These are phyloP conservation scores for Pouteria campechiana DNA, from an alignment of 179 eudicot genomes.

Conservation along the genomic window DNA sequence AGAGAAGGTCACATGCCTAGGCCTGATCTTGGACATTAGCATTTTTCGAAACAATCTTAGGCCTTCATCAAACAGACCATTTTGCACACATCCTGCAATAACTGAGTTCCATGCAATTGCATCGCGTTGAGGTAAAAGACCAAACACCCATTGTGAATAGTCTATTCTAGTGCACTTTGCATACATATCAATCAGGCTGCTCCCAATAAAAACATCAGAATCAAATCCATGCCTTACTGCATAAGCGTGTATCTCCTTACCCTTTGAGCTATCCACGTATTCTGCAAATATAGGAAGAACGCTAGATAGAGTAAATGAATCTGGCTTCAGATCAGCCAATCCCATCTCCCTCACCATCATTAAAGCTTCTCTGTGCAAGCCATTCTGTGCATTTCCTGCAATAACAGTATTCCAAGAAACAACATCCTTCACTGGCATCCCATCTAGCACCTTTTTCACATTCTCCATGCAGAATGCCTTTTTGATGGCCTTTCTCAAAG, in stretches of 20 bases:
- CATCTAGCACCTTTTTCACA: constrained; percentile 61
- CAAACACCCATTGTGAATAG: constrained; percentile 44
- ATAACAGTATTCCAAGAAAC: constrained; percentile 87
- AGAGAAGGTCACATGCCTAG: constrained; percentile 51
- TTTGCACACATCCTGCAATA: constrained; percentile 68
- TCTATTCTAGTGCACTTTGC: constrained; percentile 52
- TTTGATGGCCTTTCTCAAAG: neutral
- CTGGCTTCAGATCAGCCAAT: constrained; percentile 34
- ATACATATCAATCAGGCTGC: constrained; percentile 83
- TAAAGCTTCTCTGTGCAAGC: constrained; percentile 57
- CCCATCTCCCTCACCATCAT: constrained; percentile 54
- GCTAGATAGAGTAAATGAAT: constrained; percentile 62
- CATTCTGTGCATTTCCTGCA: constrained; percentile 61
- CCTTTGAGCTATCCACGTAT: constrained; percentile 41
- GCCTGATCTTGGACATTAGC: constrained; percentile 48
- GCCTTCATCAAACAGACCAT: constrained; percentile 67
- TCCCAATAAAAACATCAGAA: constrained; percentile 37
- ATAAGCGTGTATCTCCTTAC: constrained; percentile 78
- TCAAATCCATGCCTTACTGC: constrained; percentile 49
- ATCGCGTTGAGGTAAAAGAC: constrained; percentile 35
- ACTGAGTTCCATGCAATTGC: constrained; percentile 64
- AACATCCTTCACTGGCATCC: constrained; percentile 56
- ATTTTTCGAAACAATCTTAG: constrained; percentile 57
- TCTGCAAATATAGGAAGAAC: constrained; percentile 64
- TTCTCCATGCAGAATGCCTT: constrained; percentile 12